These are phyloP conservation scores for Yamadazyma dushanensis DNA, from an alignment of 1,139 yeast species.

Conservation along the genomic window DNA sequence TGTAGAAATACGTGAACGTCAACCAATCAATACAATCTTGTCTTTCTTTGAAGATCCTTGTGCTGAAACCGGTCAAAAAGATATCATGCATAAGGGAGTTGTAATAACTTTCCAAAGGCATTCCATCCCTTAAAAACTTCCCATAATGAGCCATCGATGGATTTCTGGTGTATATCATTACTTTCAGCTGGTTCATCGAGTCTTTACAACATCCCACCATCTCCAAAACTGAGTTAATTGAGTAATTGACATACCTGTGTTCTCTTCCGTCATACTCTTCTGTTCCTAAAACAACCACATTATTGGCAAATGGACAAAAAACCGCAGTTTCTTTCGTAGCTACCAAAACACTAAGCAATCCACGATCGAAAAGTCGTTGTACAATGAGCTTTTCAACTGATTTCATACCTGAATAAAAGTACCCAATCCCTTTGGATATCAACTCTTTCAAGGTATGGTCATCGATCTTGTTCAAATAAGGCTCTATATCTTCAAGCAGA, in stretches of 20 bases:
- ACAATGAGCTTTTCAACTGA: constrained; percentile 53
- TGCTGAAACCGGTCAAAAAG: constrained; percentile 69
- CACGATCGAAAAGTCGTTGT: constrained; percentile 49
- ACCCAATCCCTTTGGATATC: constrained; percentile 67
- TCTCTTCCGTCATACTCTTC: constrained; percentile 72
- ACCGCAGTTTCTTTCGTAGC: constrained; percentile 58
- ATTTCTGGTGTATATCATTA: constrained; percentile 56
- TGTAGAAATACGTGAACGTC: constrained; percentile 78
- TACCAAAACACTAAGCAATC: constrained; percentile 53
- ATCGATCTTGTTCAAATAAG: constrained; percentile 41
- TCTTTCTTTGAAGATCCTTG: constrained; percentile 60
- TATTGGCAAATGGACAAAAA: constrained; percentile 51
- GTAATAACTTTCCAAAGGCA: constrained; percentile 83
- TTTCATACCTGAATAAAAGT: constrained; percentile 61
- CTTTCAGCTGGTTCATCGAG: constrained; percentile 30
- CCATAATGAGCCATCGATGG: constrained; percentile 63
- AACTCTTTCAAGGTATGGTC: constrained; percentile 50
- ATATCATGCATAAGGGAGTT: constrained; percentile 61
- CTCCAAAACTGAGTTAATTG: constrained; percentile 64
- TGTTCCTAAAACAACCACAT: constrained; percentile 70
- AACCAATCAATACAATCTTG: constrained; percentile 93
- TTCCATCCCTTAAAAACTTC: constrained; percentile 68
- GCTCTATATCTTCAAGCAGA: constrained; percentile 35
- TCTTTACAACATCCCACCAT: constrained; percentile 67
- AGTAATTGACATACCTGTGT: constrained; percentile 67